phyloP scores from a whole-genome alignment of 331 rosid species.

The Malus hybrid region DNA sequence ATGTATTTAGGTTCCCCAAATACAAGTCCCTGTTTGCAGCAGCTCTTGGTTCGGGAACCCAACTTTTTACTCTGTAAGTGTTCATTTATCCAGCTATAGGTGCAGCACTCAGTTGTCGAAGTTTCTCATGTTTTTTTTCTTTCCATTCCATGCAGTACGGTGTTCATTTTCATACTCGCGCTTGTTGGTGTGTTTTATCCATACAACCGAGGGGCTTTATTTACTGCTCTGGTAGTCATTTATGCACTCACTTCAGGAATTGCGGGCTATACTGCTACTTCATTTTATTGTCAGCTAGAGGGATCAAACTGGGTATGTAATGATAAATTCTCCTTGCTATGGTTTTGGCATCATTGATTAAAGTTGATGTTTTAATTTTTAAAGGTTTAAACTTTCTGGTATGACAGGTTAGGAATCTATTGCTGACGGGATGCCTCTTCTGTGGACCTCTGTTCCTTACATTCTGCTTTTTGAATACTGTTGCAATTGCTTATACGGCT shows the following conservation, averaged over 20 bases:
- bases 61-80: constrained; percentile 75
- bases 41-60: constrained; percentile 79
- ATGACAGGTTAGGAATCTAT: constrained; percentile 73
- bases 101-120: background rate
- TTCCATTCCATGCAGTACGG: constrained; percentile 44
- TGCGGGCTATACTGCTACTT: constrained; percentile 78
- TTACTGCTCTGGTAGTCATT: constrained; percentile 66
- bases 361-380: background rate
- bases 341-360: background rate
- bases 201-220: constrained; percentile 83
- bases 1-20: constrained; percentile 72
- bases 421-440: constrained; percentile 85
- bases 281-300: constrained; percentile 80
- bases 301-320: constrained; percentile 81
- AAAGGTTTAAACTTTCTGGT: constrained; percentile 1
- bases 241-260: constrained; percentile 54
- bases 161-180: constrained; percentile 74
- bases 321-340: background rate
- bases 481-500: constrained; percentile 77
- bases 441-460: constrained; percentile 59
- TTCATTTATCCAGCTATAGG: background rate
- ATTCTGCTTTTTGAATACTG: constrained; percentile 76
- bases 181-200: constrained; percentile 94
- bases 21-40: constrained; percentile 70
- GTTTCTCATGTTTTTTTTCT: background rate